These are phyloP conservation scores for Diphasiastrum complanatum DNA, from an alignment of 83 land plant species.

Conservation along the genomic window DNA sequence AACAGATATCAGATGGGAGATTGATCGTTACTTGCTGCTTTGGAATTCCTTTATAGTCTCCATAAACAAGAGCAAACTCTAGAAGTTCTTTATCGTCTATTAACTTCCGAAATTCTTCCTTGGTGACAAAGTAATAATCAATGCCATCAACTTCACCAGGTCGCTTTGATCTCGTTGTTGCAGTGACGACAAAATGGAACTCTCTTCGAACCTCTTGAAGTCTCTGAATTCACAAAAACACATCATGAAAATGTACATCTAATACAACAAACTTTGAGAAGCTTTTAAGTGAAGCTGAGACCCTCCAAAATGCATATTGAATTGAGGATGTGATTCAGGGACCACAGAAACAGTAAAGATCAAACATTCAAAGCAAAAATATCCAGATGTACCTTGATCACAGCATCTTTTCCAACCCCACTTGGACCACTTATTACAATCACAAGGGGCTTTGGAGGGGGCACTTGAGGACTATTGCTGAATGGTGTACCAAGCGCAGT, in stretches of 20 bases:
- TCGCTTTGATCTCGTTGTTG: conserved; percentile 71
- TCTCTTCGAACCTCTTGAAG: conserved; percentile 59
- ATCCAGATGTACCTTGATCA: conserved; percentile 53
- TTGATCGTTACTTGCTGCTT: conserved; percentile 57
- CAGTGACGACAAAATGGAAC: conserved; percentile 95
- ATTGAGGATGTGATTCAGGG: too few species aligned
- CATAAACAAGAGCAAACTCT: conserved; percentile 93
- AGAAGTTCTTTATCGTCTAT: conserved; percentile 72
- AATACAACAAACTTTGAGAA: too few species aligned
- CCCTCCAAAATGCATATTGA: too few species aligned
- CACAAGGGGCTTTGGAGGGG: conserved; percentile 59
- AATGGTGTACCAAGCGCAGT: conserved; percentile 53
- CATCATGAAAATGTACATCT: too few species aligned
- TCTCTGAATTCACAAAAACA: conserved; percentile 26
- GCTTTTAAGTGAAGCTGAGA: too few species aligned
- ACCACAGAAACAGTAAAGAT: background rate
- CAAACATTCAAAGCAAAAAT: background rate
- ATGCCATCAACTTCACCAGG: conserved; percentile 90
- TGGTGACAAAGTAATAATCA: conserved; percentile 84
- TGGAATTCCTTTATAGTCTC: conserved; percentile 94
- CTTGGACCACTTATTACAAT: conserved; percentile 95
- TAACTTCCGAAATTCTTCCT: conserved; percentile 69
- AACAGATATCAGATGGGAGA: too few species aligned
- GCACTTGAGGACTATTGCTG: conserved; percentile 42
- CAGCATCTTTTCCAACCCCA: conserved; percentile 96